These are phyloP conservation scores for Cornus florida DNA, from an alignment of 148 eudicot genomes.

Conservation along the genomic window DNA sequence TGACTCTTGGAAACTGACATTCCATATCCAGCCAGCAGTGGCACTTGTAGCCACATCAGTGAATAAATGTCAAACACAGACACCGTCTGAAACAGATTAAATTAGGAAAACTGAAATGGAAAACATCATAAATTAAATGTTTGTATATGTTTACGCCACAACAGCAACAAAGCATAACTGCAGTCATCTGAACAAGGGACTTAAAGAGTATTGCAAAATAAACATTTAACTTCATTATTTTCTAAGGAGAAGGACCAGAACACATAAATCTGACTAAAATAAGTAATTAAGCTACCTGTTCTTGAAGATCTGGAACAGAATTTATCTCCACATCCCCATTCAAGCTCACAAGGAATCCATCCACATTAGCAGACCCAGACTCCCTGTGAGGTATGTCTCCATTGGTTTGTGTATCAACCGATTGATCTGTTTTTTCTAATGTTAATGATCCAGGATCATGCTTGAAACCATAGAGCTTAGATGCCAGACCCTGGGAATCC, in stretches of 20 bases:
- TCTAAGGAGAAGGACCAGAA: neutral
- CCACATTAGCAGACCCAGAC: conserved; percentile 49
- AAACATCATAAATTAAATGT: too few species aligned
- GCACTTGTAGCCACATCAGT: neutral
- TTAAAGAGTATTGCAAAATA: neutral
- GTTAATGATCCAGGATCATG: conserved; percentile 49
- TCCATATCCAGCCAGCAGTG: neutral
- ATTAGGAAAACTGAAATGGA: neutral
- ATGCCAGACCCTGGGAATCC: conserved; percentile 69
- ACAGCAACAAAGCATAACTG: conserved; percentile 5
- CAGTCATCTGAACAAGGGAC: conserved; percentile 5
- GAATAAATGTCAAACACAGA: neutral
- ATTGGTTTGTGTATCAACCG: conserved; percentile 46
- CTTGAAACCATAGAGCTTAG: conserved; percentile 70
- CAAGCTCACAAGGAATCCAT: conserved; percentile 42
- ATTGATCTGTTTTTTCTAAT: conserved; percentile 36
- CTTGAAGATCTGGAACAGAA: conserved; percentile 76
- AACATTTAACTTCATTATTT: neutral
- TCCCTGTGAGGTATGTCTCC: conserved; percentile 45
- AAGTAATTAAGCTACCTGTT: conserved; percentile 64
- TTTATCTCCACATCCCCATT: conserved; percentile 51
- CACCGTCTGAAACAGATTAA: neutral
- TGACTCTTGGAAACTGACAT: neutral
- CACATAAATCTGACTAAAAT: neutral
- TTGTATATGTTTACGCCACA: neutral